A percentile compares a stretch with the other conserved stretches of the same genome.
phyloP scores from a whole-genome alignment of 1,284 basidiomycete genomes.

The Butyriboletus appendiculatus region DNA sequence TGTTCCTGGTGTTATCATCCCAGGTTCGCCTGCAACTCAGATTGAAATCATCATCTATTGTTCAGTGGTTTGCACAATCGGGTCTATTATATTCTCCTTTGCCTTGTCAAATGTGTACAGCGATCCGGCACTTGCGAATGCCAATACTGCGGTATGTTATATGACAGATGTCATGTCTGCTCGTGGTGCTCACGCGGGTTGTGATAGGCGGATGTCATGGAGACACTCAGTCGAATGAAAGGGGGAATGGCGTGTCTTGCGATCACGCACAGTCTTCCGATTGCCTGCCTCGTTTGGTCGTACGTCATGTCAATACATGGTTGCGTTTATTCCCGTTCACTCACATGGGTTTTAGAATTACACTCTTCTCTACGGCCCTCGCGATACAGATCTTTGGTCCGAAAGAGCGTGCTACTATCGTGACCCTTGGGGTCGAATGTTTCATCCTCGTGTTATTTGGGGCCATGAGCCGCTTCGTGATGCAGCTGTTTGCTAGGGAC shows the following conservation, averaged over 20 bases:
- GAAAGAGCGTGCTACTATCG: background rate
- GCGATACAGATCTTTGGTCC: conserved; percentile 11
- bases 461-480: background rate
- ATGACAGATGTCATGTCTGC: background rate
- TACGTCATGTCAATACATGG: background rate
- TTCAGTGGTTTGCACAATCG: too few species aligned
- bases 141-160: conserved; percentile 9
- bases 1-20: conserved; percentile 10
- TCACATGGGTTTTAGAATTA: background rate
- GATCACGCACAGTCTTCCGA: conserved; percentile 5
- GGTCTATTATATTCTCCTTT: too few species aligned
- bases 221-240: conserved; percentile 3
- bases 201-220: conserved; percentile 6
- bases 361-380: background rate
- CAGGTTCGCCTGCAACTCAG: too few species aligned
- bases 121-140: conserved; percentile 4
- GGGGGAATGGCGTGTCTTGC: conserved; percentile 11
- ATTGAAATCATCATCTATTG: too few species aligned
- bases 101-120: too few species aligned
- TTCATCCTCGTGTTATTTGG: conserved; percentile 6
- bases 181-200: background rate
- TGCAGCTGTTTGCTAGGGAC: conserved; percentile 1
- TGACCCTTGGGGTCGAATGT: conserved; percentile 7
- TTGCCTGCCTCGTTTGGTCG: conserved; percentile 14
- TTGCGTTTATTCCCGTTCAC: too few species aligned